phyloP scores from a whole-genome alignment of 768 basidiomycete genomes.

The Leucosporidium scottii region DNA sequence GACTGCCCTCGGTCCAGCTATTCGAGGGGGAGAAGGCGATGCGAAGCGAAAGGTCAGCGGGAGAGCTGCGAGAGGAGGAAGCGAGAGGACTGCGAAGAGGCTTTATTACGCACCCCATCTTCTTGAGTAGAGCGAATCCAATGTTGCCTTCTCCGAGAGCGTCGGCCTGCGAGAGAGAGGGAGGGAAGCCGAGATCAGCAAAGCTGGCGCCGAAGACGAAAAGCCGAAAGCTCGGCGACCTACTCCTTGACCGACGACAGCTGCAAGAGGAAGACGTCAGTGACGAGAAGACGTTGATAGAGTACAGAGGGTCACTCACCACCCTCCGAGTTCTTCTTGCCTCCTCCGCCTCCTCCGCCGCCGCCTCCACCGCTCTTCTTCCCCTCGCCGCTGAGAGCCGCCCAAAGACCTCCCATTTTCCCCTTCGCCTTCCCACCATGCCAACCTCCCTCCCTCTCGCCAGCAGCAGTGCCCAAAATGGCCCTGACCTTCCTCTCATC shows the following conservation, averaged over 20 bases:
- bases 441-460: slow-evolving; percentile 33
- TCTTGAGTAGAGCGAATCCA: slow-evolving; percentile 76
- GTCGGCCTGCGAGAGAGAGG: too few species aligned
- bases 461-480: slow-evolving; percentile 40
- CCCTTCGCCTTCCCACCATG: slow-evolving; percentile 35
- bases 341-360: slow-evolving; percentile 6
- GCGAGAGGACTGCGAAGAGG: neutral
- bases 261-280: too few species aligned
- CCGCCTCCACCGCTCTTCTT: slow-evolving; percentile 28
- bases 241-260: too few species aligned
- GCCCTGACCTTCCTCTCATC: slow-evolving; percentile 57
- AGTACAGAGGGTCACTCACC: neutral
- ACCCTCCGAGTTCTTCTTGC: slow-evolving; percentile 28
- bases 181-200: slow-evolving; percentile 48
- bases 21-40: too few species aligned
- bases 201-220: slow-evolving; percentile 46
- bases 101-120: slow-evolving; percentile 59
- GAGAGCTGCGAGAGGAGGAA: too few species aligned
- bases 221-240: too few species aligned
- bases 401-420: slow-evolving; percentile 39
- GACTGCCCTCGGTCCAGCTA: slow-evolving; percentile 29
- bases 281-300: too few species aligned
- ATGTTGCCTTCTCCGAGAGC: slow-evolving; percentile 61
- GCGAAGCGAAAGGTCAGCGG: too few species aligned
- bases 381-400: slow-evolving; percentile 31